These are phyloP conservation scores for Phytophthora uliginosa DNA, from an alignment of 352 stramenopile species.

Conservation along the genomic window DNA sequence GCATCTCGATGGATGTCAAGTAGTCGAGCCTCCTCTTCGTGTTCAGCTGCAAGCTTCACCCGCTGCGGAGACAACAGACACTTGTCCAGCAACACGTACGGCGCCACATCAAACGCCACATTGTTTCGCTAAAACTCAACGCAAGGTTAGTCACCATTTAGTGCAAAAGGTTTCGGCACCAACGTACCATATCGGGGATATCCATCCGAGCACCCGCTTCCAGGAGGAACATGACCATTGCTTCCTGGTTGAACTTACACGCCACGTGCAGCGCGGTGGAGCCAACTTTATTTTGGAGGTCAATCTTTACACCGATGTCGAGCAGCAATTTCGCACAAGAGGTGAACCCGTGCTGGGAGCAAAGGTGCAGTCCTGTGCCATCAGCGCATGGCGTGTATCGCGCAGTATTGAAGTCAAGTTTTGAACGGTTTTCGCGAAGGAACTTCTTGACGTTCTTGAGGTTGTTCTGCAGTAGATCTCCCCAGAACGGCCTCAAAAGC, in stretches of 20 bases:
- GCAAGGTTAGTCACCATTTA: slow-evolving; percentile 5
- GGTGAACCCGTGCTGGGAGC: slow-evolving; percentile 62
- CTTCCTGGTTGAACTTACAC: slow-evolving; percentile 56
- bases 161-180: neutral
- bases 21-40: slow-evolving; percentile 29
- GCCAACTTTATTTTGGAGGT: slow-evolving; percentile 67
- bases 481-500: slow-evolving; percentile 66
- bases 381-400: slow-evolving; percentile 53
- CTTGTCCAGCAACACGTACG: slow-evolving; percentile 49
- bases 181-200: slow-evolving; percentile 57
- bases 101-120: slow-evolving; percentile 61
- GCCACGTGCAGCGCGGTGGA: slow-evolving; percentile 67
- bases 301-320: slow-evolving; percentile 36
- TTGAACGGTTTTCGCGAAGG: slow-evolving; percentile 43
- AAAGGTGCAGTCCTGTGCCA: slow-evolving; percentile 61
- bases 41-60: slow-evolving; percentile 21
- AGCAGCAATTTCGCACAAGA: slow-evolving; percentile 54
- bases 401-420: slow-evolving; percentile 51
- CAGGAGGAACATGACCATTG: slow-evolving; percentile 51
- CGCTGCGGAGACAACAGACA: slow-evolving; percentile 52
- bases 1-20: slow-evolving; percentile 22
- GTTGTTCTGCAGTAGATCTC: slow-evolving; percentile 58
- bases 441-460: slow-evolving; percentile 55
- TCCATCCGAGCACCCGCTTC: slow-evolving; percentile 47
- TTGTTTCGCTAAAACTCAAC: slow-evolving; percentile 42